Evolutionary conservation across 2,329 filamentous ascomycete genomes (phyloP), one percentile per base, ranked within the genome.

Genomic region (Rachicladosporium sp.): DNA sequence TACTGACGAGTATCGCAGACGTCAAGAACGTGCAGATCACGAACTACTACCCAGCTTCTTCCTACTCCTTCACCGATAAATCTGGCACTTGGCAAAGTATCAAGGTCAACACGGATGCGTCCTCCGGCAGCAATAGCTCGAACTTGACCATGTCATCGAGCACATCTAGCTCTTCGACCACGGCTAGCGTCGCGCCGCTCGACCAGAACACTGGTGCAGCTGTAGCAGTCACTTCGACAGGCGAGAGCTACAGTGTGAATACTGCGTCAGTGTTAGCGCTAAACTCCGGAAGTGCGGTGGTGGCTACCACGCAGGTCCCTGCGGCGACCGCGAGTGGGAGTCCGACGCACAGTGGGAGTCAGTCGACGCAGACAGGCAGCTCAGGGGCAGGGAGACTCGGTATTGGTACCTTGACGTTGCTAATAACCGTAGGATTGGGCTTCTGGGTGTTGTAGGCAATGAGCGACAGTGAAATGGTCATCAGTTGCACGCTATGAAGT

Each of bases 41-140:
- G 44, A 73, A 74, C 60, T 67, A 68, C 60, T 65, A 67, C 45
- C 70, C 70, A 6, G 69, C 64, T 19, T 63, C 56, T 35, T 57
- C 63, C 38, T 74, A 74, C 60, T 54, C 62, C 43, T 74, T 66
- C 55, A 58, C 57, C 37, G 70, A 74, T 56, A 56, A 57, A 46
- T 61, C 60, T 10, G 71, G 71, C 32, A 56, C 48, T 39, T 72
- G 53, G 43, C 43, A 68, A 46, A 68, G 64, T 52, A 74, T 74
- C 55, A 59, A 68, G 43, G 54, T 66, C 40, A 56, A 56, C 42
- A 50, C 42, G 12, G 46, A 46, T 33, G 43, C 21, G 30, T 34
- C 29, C 32, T 41, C 42, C n/a, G 13, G 12, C 13, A 10, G 10
- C 31, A 11, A 35, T 10, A 19, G 23, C 30, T 34, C 36, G 6